A percentile compares a stretch with the other conserved stretches of the same genome.
Conservation (phyloP, 179 eudicot genomes). For the Camellia oleifera region DNA sequence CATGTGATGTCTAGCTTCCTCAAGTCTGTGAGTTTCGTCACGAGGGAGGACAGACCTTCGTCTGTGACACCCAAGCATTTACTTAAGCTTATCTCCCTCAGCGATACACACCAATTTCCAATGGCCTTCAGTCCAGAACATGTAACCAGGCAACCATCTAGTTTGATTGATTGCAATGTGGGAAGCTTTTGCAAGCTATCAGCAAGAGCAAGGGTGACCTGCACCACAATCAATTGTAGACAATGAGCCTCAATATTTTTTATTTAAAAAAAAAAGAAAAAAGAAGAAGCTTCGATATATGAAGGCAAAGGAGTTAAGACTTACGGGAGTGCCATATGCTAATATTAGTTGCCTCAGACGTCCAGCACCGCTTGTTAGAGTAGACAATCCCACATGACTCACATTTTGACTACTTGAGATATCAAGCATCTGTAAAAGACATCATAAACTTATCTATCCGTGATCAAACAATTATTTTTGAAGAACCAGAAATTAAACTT, state of each 20-base stretch:
- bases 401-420: constrained; percentile 80
- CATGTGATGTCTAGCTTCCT: constrained; percentile 83
- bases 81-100: constrained; percentile 80
- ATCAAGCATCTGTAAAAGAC: constrained; percentile 61
- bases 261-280: neutral
- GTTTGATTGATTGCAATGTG: constrained; percentile 60
- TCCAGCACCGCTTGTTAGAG: constrained; percentile 49
- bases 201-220: constrained; percentile 84
- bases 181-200: constrained; percentile 73
- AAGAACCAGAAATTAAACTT: neutral
- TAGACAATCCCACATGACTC: constrained; percentile 67
- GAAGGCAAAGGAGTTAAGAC: constrained; percentile 15
- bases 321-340: constrained; percentile 77
- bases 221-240: constrained; percentile 31
- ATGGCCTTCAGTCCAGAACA: constrained; percentile 80
- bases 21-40: constrained; percentile 63
- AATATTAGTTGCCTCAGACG: constrained; percentile 59
- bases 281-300: neutral
- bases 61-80: constrained; percentile 90
- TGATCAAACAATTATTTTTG: constrained; percentile 3
- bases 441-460: constrained; percentile 13
- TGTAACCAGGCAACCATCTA: constrained; percentile 83
- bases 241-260: neutral
- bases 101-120: constrained; percentile 60
- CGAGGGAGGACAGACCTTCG: constrained; percentile 74